Conservation (phyloP, 1,284 basidiomycete genomes). For the Sporisorium reilianum region DNA sequence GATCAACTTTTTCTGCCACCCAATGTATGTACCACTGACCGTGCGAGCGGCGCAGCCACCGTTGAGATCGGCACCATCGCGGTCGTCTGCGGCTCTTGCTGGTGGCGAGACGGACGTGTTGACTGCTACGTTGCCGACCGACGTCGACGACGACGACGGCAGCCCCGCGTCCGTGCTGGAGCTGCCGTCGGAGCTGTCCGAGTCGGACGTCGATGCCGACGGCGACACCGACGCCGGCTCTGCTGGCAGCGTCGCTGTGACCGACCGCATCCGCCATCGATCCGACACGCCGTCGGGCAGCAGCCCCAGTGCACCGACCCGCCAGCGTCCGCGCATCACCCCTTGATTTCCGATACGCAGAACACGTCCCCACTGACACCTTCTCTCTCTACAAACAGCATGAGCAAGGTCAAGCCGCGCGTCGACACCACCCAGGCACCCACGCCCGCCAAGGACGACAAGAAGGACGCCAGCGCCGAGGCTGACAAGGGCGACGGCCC, state of each 20-base stretch:
- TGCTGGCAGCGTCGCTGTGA: neutral
- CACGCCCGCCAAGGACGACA: slow-evolving; percentile 45
- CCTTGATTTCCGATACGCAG: too few relatives aligned
- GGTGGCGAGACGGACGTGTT: neutral
- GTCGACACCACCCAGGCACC: slow-evolving; percentile 50
- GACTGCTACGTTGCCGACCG: neutral
- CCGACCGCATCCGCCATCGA: slow-evolving; percentile 12
- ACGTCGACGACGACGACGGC: neutral
- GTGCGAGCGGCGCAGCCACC: too few relatives aligned
- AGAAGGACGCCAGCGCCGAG: slow-evolving; percentile 31
- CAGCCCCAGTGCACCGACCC: slow-evolving; percentile 3
- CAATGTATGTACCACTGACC: slow-evolving; percentile 51
- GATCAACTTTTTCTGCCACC: slow-evolving; percentile 62
- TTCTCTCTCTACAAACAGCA: slow-evolving; percentile 24
- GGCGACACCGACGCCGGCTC: slow-evolving; percentile 10
- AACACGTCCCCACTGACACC: slow-evolving; percentile 8
- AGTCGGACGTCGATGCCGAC: slow-evolving; percentile 16
- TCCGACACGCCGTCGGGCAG: slow-evolving; percentile 24
- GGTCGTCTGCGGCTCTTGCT: neutral
- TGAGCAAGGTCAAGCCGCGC: slow-evolving; percentile 63
- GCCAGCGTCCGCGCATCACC: slow-evolving; percentile 21
- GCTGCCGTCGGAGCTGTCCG: slow-evolving; percentile 23
- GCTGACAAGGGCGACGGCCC: slow-evolving; percentile 46
- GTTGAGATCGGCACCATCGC: too few relatives aligned
- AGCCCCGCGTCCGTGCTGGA: slow-evolving; percentile 6